Percentiles rank a stretch among this genome's conserved stretches.
Conservation (phyloP, 495 filamentous ascomycete species). For the Aspergillus egyptiacus region DNA sequence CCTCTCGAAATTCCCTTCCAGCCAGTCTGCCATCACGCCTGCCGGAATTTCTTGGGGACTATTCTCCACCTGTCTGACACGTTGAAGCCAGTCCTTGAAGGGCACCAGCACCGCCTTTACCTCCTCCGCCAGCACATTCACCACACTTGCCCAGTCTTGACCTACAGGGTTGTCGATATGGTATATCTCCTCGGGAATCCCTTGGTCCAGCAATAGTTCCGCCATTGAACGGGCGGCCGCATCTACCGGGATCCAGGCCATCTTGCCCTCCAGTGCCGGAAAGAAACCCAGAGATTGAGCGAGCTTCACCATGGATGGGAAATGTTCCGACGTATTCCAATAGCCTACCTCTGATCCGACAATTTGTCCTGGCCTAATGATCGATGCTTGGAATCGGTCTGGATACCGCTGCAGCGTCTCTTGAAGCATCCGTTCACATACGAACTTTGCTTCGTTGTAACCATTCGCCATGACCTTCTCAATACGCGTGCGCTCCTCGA, state of each 20-base stretch:
- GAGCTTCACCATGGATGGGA: constrained; percentile 47
- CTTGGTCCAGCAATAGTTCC: constrained; percentile 30
- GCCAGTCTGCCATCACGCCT: constrained; percentile 37
- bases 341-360: constrained; percentile 46
- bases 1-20: constrained; percentile 43
- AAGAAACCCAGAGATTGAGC: constrained; percentile 40
- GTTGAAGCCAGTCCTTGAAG: constrained; percentile 42
- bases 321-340: constrained; percentile 49
- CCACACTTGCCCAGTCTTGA: constrained; percentile 44
- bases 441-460: constrained; percentile 47
- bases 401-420: constrained; percentile 42
- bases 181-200: constrained; percentile 36
- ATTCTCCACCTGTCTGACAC: constrained; percentile 31
- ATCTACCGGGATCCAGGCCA: constrained; percentile 49
- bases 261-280: constrained; percentile 36
- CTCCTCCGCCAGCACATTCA: constrained; percentile 33
- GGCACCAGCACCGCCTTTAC: constrained; percentile 37
- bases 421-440: constrained; percentile 46
- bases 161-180: constrained; percentile 52
- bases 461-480: constrained; percentile 38
- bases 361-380: constrained; percentile 45
- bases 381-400: constrained; percentile 37
- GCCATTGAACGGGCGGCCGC: constrained; percentile 33
- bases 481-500: constrained; percentile 24
- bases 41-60: constrained; percentile 43